Percentiles rank a stretch among this genome's conserved stretches.
These are phyloP conservation scores for Mycena sp. DNA, from an alignment of 1,284 basidiomycete species.

Conservation along the genomic window DNA sequence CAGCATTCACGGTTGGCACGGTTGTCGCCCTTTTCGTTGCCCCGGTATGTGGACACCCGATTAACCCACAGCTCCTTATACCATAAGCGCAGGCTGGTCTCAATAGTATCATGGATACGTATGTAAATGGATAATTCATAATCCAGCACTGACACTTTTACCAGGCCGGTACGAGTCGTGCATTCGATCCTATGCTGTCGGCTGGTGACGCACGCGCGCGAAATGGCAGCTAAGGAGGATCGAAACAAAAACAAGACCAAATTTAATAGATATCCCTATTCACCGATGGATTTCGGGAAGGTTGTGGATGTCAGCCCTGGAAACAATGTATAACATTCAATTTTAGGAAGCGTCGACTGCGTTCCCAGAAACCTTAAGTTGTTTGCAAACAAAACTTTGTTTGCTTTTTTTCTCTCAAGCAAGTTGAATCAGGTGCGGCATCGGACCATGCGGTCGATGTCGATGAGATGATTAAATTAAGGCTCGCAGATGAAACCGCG, in stretches of 20 bases:
- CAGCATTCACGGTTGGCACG: conserved; percentile 11
- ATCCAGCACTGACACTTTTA: background rate
- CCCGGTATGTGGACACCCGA: background rate
- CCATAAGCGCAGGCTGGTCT: conserved; percentile 2
- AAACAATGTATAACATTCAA: conserved; percentile 17
- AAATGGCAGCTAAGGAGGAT: conserved; percentile 21
- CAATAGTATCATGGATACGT: conserved; percentile 1
- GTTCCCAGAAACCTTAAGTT: no score
- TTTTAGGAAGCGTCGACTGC: no score
- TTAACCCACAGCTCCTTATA: background rate
- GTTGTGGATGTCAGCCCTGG: conserved; percentile 19
- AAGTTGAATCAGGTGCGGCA: no score
- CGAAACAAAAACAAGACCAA: no score
- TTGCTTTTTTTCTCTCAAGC: no score
- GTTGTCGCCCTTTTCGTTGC: conserved; percentile 4
- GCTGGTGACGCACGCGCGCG: conserved; percentile 23
- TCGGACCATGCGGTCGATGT: no score
- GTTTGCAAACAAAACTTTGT: no score
- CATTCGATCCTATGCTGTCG: conserved; percentile 22
- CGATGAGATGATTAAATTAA: no score
- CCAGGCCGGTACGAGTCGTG: conserved; percentile 18
- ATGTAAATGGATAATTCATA: background rate
- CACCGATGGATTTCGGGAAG: background rate
- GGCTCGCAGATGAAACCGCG: no score
- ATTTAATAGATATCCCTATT: no score